Evolutionary conservation across 768 basidiomycete genomes (phyloP), one percentile per base, ranked within the genome.

Genomic region (Rhizopogon rudus): DNA sequence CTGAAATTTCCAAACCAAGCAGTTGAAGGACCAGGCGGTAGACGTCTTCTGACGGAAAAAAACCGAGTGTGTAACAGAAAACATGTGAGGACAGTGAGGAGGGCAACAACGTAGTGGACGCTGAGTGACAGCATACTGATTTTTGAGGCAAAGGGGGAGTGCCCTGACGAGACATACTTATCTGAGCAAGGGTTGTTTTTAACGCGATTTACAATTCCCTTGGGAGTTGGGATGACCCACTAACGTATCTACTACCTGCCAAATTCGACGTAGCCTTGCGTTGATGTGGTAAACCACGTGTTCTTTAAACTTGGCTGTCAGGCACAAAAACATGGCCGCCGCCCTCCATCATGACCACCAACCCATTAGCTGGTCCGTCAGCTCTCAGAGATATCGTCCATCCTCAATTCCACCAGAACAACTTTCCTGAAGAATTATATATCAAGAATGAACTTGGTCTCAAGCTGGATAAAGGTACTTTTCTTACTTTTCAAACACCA

Each of bases 381-480:
- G 59, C 75, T 16, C 76, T 86, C 56, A 77, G 75, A 63, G 90
- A 92, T 70, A 74, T 92, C 57, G 78, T 98, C 46, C 73, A 85
- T 60, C 94, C 94, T 2, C 93, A 96, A 65, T 95, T 97, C 67
- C 93, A 97, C 71, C 95, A 98, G 70, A 91, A 93, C 59, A 90
- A 91, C 69, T 87, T 97, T 55, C 76, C 82, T 42, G 85, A 88
- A 54, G 95, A 98, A 67, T 65, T 75, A 3, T 90, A 82, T 66
- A 79, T 93, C 63, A 97, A 98, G 71, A 77, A 77, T 29, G 88
- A 94, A 45, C 79, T 93, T 13, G 84, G 86, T 37, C 72, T 95
- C 62, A 95, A 93, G 70, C 84, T 98, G 35, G 94, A 97, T 73
- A 91, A 93, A 80, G 94, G 94, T 88, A 55, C 54, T 73, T 69